Evolutionary conservation across 2,329 filamentous ascomycete species (phyloP).

Genomic region (Nothopassalora personata): DNA sequence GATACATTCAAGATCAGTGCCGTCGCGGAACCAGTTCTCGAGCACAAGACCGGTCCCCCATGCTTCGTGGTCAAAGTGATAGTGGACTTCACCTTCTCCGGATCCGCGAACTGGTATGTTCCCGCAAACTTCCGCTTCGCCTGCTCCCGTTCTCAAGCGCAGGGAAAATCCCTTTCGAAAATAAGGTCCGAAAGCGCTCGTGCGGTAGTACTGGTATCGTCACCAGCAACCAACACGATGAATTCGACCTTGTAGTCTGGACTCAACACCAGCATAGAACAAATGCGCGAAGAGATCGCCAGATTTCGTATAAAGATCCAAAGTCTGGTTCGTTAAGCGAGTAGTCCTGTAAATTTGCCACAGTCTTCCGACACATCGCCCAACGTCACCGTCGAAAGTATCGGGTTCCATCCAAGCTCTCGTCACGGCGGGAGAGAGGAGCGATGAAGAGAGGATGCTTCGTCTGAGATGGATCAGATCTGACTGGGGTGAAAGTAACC

Average conservation of each 20-base stretch:
- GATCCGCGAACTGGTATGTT: not conserved
- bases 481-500: conserved; percentile 1
- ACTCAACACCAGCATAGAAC: not conserved
- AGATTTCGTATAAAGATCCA: not conserved
- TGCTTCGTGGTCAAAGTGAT: not conserved
- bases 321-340: not conserved
- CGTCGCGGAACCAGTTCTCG: not conserved
- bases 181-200: not conserved
- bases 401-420: conserved; percentile 42
- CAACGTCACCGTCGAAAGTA: conserved; percentile 35
- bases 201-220: not conserved
- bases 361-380: conserved; percentile 40
- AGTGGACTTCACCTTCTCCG: not conserved
- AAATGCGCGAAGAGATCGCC: not conserved
- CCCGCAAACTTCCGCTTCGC: not conserved
- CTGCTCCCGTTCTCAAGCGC: not conserved
- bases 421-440: conserved; percentile 32
- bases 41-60: not conserved
- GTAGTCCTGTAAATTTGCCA: conserved; percentile 40
- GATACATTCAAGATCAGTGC: not conserved
- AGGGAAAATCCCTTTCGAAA: not conserved
- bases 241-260: not conserved
- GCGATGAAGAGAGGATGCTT: not conserved
- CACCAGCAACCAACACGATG: not conserved
- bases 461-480: conserved; percentile 6